Conservation (phyloP, 2,329 filamentous ascomycete genomes). For the Aspergillus jensenii region DNA sequence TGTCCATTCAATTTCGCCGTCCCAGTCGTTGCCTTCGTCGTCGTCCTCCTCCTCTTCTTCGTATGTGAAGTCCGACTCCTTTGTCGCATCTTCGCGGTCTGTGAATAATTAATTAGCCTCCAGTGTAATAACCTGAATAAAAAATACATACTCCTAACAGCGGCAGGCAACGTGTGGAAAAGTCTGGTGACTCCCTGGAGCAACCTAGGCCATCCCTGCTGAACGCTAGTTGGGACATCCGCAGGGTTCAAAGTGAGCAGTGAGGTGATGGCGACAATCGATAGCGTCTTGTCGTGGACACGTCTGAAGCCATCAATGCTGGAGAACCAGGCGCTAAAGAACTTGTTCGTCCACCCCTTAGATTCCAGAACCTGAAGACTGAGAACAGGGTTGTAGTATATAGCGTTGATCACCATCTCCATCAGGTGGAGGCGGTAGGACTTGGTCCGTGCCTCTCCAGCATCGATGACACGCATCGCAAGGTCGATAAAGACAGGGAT, state of each 20-base stretch:
- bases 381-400: conserved; percentile 92
- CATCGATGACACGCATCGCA: conserved; percentile 76
- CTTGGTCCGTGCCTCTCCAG: conserved; percentile 80
- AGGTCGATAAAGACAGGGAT: conserved; percentile 86
- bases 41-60: conserved; percentile 76
- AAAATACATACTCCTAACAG: conserved; percentile 70
- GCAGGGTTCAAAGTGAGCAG: conserved; percentile 76
- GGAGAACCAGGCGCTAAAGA: conserved; percentile 97
- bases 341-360: conserved; percentile 96
- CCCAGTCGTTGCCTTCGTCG: conserved; percentile 82
- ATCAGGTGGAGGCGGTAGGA: conserved; percentile 94
- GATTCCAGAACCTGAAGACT: conserved; percentile 83
- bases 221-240: conserved; percentile 87
- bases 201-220: conserved; percentile 90
- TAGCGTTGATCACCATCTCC: conserved; percentile 98
- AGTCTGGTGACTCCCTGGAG: conserved; percentile 84
- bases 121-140: not conserved
- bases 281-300: conserved; percentile 98
- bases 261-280: conserved; percentile 87
- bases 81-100: conserved; percentile 89
- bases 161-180: conserved; percentile 86
- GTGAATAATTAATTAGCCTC: conserved; percentile 11
- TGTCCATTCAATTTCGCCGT: conserved; percentile 69
- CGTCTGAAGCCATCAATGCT: conserved; percentile 90
- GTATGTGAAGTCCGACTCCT: conserved; percentile 77